Evolutionary conservation across 768 basidiomycete genomes (phyloP), one percentile per base, ranked within the genome.

Genomic region (Suillus ampliporus): DNA sequence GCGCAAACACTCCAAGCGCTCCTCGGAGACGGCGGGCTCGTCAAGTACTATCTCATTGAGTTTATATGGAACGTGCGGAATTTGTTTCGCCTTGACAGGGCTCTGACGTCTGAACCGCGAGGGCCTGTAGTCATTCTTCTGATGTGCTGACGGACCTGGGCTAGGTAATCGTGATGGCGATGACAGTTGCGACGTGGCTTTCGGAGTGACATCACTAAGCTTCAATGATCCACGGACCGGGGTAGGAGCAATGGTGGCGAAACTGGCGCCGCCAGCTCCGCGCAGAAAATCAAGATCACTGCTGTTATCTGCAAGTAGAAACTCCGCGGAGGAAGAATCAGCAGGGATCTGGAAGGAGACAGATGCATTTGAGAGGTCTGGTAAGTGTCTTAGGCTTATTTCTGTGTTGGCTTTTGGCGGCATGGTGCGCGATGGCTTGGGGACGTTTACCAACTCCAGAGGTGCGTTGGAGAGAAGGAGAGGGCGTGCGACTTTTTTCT

Each of bases 371-470:
- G 88, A 86, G 57, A 81, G 69, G 64, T 88, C 85, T 44, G 86
- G 86, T 31, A 87, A 68, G 71, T 86, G 83, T 68, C 83, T 79
- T 53, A 82, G 72, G 61, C 84, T 88, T 23, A 84, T 72, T 72
- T 79, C 78, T 44, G 74, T 72, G 21, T 74, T 69, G 65, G 68
- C 73, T 65, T 69, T 66, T 19, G 67, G 62, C 31, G 65, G 62
- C 66, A 70, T 61, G 21, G n/a, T 51, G 44, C 72, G 71, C 69
- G 19, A 5, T 28, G 53, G 38, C 37, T 26, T n/a, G 40, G 19
- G n/a, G 34, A 35, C 19, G 34, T 37, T 50, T 5, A n/a, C 15
- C 58, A 23, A 23, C 14, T 31, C 52, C 21, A 52, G 31, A 31
- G 19, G 5, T 50, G 15, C 51, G 58, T 52, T 34, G 50, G 17